phyloP scores from a whole-genome alignment of 352 stramenopile species.

The Lagenidium sp. region DNA sequence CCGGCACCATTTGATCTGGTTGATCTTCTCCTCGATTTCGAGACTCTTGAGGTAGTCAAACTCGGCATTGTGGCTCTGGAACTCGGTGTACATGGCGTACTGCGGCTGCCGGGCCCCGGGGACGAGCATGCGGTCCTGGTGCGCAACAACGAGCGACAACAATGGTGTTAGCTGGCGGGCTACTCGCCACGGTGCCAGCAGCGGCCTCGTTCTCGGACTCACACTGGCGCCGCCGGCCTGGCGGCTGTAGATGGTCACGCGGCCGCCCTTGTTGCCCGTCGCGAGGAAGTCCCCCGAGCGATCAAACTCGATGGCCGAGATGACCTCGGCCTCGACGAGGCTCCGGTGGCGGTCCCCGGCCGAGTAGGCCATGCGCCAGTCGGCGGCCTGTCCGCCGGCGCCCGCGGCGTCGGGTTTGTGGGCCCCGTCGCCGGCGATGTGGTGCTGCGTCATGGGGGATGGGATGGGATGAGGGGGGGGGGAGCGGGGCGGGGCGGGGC shows the following conservation, averaged over 20 bases:
- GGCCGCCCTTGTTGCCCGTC: constrained; percentile 91
- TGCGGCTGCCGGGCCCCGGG: constrained; percentile 19
- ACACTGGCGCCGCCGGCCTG: too few relatives aligned
- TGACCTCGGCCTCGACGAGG: constrained; percentile 89
- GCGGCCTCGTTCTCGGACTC: too few relatives aligned
- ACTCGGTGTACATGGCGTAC: constrained; percentile 87
- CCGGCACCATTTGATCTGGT: constrained; percentile 94
- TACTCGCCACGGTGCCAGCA: too few relatives aligned
- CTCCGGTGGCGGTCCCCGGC: constrained; percentile 37
- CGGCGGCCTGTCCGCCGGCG: constrained; percentile 14
- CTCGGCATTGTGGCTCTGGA: constrained; percentile 94
- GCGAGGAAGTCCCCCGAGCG: constrained; percentile 87
- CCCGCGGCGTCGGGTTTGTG: constrained; percentile 4
- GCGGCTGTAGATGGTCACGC: constrained; percentile 87
- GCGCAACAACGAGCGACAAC: too few relatives aligned
- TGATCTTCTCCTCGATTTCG: constrained; percentile 98
- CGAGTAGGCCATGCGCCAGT: constrained; percentile 49
- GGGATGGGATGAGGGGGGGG: not conserved
- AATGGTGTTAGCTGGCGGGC: too few relatives aligned
- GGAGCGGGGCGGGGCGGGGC: not conserved
- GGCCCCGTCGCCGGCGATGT: not conserved
- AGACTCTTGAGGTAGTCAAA: constrained; percentile 98
- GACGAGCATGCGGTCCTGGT: too few relatives aligned
- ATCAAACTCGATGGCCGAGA: constrained; percentile 94
- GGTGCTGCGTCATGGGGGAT: not conserved